Percentiles rank a stretch among this genome's conserved stretches.
Conservation (phyloP, 176 grass and related monocot genomes). For the Cymbopogon citratus region DNA sequence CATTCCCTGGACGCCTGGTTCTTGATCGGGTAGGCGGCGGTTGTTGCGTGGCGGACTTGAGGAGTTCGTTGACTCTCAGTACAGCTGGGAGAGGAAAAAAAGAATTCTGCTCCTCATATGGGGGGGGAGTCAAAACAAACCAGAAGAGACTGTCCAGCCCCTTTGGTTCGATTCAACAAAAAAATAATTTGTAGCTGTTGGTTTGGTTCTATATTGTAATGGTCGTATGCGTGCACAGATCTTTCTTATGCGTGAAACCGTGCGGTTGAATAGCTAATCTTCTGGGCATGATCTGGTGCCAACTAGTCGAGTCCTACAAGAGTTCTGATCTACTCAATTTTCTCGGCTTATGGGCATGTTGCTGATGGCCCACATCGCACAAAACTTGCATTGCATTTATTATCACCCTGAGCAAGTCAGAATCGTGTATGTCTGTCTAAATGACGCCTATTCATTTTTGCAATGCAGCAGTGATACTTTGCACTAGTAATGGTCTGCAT, state of each 20-base stretch:
- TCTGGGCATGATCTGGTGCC: background rate
- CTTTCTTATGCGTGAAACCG: background rate
- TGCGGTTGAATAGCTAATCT: background rate
- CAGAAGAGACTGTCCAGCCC: background rate
- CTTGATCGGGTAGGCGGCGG: background rate
- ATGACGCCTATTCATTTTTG: background rate
- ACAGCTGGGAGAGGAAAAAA: background rate
- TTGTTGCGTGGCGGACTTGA: constrained; percentile 5
- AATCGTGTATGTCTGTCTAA: background rate
- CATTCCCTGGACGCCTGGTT: background rate
- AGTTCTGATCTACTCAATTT: background rate
- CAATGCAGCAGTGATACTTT: background rate
- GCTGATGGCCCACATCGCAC: background rate
- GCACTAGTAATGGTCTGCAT: background rate
- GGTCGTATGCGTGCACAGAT: background rate
- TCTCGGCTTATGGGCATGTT: background rate
- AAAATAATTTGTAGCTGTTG: background rate
- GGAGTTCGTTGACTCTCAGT: constrained; percentile 28
- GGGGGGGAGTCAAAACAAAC: background rate
- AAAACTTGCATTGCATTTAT: background rate
- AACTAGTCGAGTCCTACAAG: background rate
- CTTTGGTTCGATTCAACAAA: background rate
- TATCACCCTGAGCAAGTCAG: background rate
- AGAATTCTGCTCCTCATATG: background rate
- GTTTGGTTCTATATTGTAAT: background rate